Base-by-base conservation (phyloP, 192 early-diverging fungal genomes). In the Kappamyces sp. region DNA sequence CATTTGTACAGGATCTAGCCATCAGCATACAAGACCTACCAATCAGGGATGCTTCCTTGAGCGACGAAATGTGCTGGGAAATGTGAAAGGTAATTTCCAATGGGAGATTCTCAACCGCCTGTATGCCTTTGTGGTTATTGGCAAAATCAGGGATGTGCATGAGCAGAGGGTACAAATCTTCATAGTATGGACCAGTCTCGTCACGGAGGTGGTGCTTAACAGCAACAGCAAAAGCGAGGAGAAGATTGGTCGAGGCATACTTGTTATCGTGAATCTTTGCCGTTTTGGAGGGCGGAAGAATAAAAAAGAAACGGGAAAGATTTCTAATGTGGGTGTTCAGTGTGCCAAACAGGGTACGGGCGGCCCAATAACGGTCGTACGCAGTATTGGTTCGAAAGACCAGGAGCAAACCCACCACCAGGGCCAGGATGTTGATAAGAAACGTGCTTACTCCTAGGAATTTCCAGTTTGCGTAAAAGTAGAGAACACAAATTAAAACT, bases 311-410 rank as follows among this genome's bases (percentile, higher is more conserved):
- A 36, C 94, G 86, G 4, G 89, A 76, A 41, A 93, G 54, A 71
- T 84, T 88, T 42, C 92, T 85, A 47, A 90, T 74, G 22, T 75
- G 70, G 31, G 80, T 74, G 34, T 77, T 74, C 60, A 91, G 66
- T n/a, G 78, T 74, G 35, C 78, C 81, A 90, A 90, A 96, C n/a
- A 82, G 62, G 60, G 84, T 77, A 36, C 93, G 80, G 14, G 88
- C 93, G 71, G 93, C 93, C 81, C 89, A 88, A 66, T 7, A 58
- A 34, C 55, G 45, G 42, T 58, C 55, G 2, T 69, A 73, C 5
- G 70, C 70, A 2, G 69, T 71, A 47, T 71, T 71, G 65, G 64
- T 71, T n/a, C 69, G 15, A 38, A 71, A 71, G 9, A 65, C 69
- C 2, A 71, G 64, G 5, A 71, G 33, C 59, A 71, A 29, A 45